These are phyloP conservation scores for Russula abietina DNA, from an alignment of 768 basidiomycete genomes.

Conservation along the genomic window DNA sequence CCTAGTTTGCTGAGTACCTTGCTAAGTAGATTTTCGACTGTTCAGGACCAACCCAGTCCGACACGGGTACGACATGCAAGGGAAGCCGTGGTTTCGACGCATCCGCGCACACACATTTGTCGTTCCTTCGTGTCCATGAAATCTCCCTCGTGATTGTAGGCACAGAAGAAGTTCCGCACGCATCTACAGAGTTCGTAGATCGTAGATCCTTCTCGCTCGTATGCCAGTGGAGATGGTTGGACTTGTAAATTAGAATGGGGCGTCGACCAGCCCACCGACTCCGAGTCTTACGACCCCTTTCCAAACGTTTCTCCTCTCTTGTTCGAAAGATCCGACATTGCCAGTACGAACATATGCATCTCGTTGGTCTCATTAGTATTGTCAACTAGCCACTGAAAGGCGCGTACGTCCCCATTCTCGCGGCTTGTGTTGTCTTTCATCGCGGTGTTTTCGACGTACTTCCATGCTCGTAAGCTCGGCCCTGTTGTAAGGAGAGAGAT, in stretches of 20 bases:
- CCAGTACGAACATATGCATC: conserved; percentile 1
- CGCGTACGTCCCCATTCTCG: background rate
- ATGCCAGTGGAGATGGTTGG: background rate
- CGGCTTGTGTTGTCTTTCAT: background rate
- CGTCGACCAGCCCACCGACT: background rate
- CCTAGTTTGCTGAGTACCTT: background rate
- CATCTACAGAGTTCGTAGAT: background rate
- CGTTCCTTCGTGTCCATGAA: background rate
- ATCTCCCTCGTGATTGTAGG: background rate
- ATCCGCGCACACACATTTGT: background rate
- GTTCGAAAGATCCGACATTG: conserved; percentile 17
- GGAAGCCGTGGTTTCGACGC: background rate
- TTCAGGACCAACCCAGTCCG: background rate
- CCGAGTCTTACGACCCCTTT: background rate
- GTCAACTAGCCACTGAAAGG: conserved; percentile 9
- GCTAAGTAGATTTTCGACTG: background rate
- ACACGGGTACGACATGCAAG: background rate
- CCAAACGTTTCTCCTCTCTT: conserved; percentile 6
- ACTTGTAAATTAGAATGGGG: background rate
- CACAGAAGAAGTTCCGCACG: background rate
- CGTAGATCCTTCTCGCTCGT: background rate
- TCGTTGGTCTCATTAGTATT: conserved; percentile 1
- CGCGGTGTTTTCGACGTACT: background rate
- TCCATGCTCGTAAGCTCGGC: background rate
- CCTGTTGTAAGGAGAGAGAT: background rate